Evolutionary conservation across 1,284 basidiomycete species (phyloP).

Genomic region (Lignosus rhinocerotis): DNA sequence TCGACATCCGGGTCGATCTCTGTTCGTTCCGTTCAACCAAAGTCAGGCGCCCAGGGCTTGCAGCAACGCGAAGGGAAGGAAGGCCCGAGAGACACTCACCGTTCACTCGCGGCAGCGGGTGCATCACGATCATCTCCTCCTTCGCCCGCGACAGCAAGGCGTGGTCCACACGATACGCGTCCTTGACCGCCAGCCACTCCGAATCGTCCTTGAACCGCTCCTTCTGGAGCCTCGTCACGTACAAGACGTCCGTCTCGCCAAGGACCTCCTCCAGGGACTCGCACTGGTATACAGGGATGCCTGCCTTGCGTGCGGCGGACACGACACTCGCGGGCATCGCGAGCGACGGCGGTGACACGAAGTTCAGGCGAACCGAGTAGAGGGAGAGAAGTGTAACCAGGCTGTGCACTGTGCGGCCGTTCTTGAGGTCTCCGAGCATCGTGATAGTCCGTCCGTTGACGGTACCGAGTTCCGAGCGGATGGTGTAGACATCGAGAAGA

Average conservation of each 20-base stretch:
- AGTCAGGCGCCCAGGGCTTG: too few relatives aligned
- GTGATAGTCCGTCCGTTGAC: slow-evolving; percentile 97
- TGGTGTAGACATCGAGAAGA: slow-evolving; percentile 94
- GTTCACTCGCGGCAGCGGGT: slow-evolving; percentile 92
- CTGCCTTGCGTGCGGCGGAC: slow-evolving; percentile 79
- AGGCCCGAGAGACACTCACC: slow-evolving; percentile 44
- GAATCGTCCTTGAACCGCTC: slow-evolving; percentile 85
- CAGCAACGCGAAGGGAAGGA: too few relatives aligned
- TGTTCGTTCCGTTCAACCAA: slow-evolving; percentile 30
- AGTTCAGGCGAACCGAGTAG: slow-evolving; percentile 95
- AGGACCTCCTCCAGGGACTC: slow-evolving; percentile 90
- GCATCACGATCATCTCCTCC: slow-evolving; percentile 98
- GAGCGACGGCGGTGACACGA: slow-evolving; percentile 90
- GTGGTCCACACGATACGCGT: slow-evolving; percentile 93
- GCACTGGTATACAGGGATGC: slow-evolving; percentile 79
- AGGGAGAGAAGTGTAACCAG: slow-evolving; percentile 91
- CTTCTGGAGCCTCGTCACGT: slow-evolving; percentile 95
- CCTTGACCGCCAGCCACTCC: slow-evolving; percentile 92
- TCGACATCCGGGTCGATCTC: slow-evolving; percentile 99
- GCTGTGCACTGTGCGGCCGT: slow-evolving; percentile 96
- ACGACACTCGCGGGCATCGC: slow-evolving; percentile 91
- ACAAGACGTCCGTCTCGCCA: slow-evolving; percentile 93
- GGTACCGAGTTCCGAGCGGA: slow-evolving; percentile 96
- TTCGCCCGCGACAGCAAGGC: slow-evolving; percentile 90
- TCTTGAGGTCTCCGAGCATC: slow-evolving; percentile 95